Base-by-base conservation (phyloP, 495 filamentous ascomycete genomes). In the Penicillium cosmopolitanum region DNA sequence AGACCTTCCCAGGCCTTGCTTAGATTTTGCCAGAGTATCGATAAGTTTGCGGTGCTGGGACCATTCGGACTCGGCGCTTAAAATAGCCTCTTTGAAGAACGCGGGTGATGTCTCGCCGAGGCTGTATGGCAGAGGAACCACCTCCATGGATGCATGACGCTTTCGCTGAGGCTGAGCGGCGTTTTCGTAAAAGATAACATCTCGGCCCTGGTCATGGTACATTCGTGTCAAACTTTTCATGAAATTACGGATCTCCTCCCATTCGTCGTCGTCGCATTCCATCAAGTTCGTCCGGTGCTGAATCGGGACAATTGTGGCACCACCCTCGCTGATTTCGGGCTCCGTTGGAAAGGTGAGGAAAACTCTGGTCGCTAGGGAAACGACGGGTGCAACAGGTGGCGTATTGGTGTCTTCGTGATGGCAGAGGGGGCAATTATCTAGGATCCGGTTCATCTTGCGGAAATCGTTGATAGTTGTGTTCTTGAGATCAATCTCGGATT, bases 171-270 rank as follows among this genome's bases (percentile, higher is more conserved):
- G 91, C 2, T 86, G 83, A 7, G 92, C 93, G 10, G 96, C 95
- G 67, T 97, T 97, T 65, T 98, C 95, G 80, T 98, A 98, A 79
- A 98, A 98, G 51, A 98, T 79, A 3, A 98, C 96, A 66, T 92
- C 91, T 38, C 89, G 87, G 28, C 90, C 92, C 67, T 95, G 92
- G 28, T 91, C 87, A 74, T 93, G 90, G 72, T 98, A 98, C 85
- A 96, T 85, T 50, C 93, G 86, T 2, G 88, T 97, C 33, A 98
- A 83, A 67, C 85, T 89, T 77, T 98, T 98, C 93, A 98, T 98
- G 74, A 98, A 98, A 73, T 98, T 98, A 46, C 93, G 88, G 40
- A 98, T 91, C 69, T 98, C 95, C 65, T 98, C 95, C 95, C 96
- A 98, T 72, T 98, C 95, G 66, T 98, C 96, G 68, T 98, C 96